Base-by-base conservation (phyloP, 2,329 filamentous ascomycete species). In the Xylariaceae sp. region DNA sequence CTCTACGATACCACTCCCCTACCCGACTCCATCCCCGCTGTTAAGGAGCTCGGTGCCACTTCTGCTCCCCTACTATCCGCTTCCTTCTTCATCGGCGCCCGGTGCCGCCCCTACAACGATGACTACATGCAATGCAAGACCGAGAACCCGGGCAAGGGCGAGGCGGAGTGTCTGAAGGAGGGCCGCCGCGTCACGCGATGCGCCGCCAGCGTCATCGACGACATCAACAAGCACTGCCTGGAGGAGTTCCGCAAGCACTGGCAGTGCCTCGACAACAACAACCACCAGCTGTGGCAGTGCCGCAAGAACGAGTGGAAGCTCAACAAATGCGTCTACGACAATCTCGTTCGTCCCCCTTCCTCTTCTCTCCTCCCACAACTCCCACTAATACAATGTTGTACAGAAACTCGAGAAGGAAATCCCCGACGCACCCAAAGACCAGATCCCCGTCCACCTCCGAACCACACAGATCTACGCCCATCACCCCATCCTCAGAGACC, bases 41-140 rank as follows among this genome's bases (percentile, higher is more conserved):
- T 99, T 71, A 82, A 89, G 72, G 94, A 99, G 75, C 83, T 99
- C 60, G 94, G 94, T 66, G 83, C 90, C 66, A 95, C 86, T 66
- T 97, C 92, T 50, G 94, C 91, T 36, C 94, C 94, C 48, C 81
- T 99, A 40, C 78, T 95, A 52, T 95, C 89, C 58, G 94, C 94
- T 31, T 85, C 90, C 45, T 99, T 89, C 81, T 99, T 97, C 72
- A 99, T 99, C 68, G 94, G 94, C 57, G 91, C 90, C 60, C 86
- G 92, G 67, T 99, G 94, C 85, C 87, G 82, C 70, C 78, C 88
- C 50, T 99, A 91, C 80, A 97, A 97, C 74, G 94, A 99, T 78
- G 94, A 99, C 75, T 99, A 87, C 76, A 99, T 99, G 92, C 89
- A 95, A 77, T 99, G 94, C 87, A 99, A 99, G 86, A 89, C 83